Base-by-base conservation (phyloP, 2,329 filamentous ascomycete species). In the Botryosphaeria agaves region DNA sequence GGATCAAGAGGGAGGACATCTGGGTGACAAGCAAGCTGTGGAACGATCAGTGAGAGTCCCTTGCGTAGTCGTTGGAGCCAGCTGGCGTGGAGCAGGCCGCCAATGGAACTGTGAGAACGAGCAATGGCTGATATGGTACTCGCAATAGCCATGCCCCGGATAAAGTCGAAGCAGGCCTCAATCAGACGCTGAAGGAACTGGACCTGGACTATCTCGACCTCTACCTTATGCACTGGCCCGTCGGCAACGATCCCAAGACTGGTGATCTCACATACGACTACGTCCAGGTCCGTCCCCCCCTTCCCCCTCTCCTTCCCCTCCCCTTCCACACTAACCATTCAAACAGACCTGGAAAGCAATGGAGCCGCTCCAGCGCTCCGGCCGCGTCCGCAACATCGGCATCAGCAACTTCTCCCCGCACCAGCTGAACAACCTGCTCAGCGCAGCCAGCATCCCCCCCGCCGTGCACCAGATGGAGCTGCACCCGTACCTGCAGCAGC, bases 381-480 rank as follows among this genome's bases (percentile, higher is more conserved):
- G 76, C 37, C 68, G 68, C 36, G 72, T 70, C 29, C 66, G 62
- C 39, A 71, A 74, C 33, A 83, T 89, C 41, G 81, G 81, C 30
- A 73, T 89, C 9, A 81, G 75, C 44, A 89, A 87, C 57, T 87
- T 78, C 54, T 57, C 57, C 31, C 61, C 64, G n/a, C 42, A 46
- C 8, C 57, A 64, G 21, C 48, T 69, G 9, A 50, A 65, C 38
- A 44, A 54, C 32, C 53, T 69, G 33, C 41, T 61, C 38, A 61
- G 64, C 46, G 69, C 71, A 4, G 72, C 73, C 30, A 66, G 64
- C 41, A 49, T 77, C 36, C 47, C 59, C 3, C 81, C 81, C 1
- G 72, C 69, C 5, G 66, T 79, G 37, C 85, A 87, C 57, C 80
- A 89, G 61, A 78, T 87, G 45, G 80, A 87, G 57, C 74, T 69